Base-by-base conservation (phyloP, 129 eudicot species). In the Arctium lappa region DNA sequence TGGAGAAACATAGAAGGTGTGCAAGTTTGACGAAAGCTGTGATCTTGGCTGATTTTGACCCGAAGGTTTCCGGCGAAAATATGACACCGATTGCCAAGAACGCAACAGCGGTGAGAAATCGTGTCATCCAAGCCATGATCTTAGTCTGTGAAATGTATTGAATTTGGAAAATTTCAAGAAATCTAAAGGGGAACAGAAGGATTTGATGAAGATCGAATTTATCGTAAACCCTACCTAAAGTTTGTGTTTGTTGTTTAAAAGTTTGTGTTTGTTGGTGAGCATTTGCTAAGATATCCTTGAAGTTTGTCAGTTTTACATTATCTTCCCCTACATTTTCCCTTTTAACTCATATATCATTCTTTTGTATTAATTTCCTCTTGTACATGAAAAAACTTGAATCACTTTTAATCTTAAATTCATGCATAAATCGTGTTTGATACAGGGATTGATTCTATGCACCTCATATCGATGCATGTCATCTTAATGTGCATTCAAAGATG, bases 31-130 rank as follows among this genome's bases (percentile, higher is more conserved):
- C 81, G 76, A 81, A 85, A 1, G 89, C 80, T 29, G 91, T 60
- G 83, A 95, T 86, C 76, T 85, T 83, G 22, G 89, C 88, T 31
- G 94, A 84, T 37, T 89, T 87, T 34, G 97, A 95, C 65, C 89
- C 92, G 90, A 95, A 93, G 16, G 94, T 88, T 78, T 93, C 95
- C 42, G 99, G 98, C 13, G 99, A 95, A 60, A 95, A 95, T 69
- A 95, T 68, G 0, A 95, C 89, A 15, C 98, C 99, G 79, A 88
- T 79, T 74, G 97, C 94, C 76, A 95, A 69, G 82, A 95, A 95
- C n/a, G 95, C 83, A 37, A 93, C 85, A 12, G 97, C 99, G 3
- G 91, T 88, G 0, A 88, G 63, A 66, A 95, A 95, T 85, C 98
- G 75, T 5, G 93, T 90, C 91, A 90, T 73, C 99, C 99, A 95